Conservation (phyloP, 805 yeast species). For the Maudiozyma serrabonitensis region DNA sequence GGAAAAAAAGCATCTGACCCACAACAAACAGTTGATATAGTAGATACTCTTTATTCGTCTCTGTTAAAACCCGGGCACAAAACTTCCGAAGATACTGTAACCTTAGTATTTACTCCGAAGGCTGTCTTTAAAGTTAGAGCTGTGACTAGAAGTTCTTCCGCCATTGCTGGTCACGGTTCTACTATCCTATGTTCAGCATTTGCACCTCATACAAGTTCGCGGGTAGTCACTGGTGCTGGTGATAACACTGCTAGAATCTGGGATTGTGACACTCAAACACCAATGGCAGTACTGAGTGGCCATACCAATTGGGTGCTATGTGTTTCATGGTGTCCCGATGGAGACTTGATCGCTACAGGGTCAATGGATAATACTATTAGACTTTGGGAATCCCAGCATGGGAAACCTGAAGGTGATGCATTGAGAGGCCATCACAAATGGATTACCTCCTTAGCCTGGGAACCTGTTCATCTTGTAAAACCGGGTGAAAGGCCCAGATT, state of each 20-base stretch:
- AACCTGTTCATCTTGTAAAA: slow-evolving; percentile 74
- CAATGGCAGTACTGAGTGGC: slow-evolving; percentile 67
- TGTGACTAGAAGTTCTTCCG: slow-evolving; percentile 81
- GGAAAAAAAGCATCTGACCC: slow-evolving; percentile 34
- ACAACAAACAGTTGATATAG: slow-evolving; percentile 50
- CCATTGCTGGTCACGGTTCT: slow-evolving; percentile 92
- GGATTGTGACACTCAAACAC: slow-evolving; percentile 95
- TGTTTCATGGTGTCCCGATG: slow-evolving; percentile 88
- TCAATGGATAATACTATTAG: slow-evolving; percentile 87
- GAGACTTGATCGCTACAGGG: slow-evolving; percentile 86
- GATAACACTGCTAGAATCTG: slow-evolving; percentile 92
- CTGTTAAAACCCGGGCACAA: slow-evolving; percentile 78
- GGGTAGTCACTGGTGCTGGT: slow-evolving; percentile 93
- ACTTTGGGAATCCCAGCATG: slow-evolving; percentile 75
- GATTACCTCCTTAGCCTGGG: slow-evolving; percentile 88
- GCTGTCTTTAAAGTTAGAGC: slow-evolving; percentile 91
- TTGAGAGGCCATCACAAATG: slow-evolving; percentile 79
- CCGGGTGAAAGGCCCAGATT: slow-evolving; percentile 60
- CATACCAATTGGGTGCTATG: slow-evolving; percentile 92
- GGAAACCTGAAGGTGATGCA: slow-evolving; percentile 64
- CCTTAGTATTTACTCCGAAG: slow-evolving; percentile 85
- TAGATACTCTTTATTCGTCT: slow-evolving; percentile 66
- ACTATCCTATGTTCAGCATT: slow-evolving; percentile 87
- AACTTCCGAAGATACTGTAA: slow-evolving; percentile 87
- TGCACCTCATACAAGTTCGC: slow-evolving; percentile 79